Percentiles rank a stretch among this genome's conserved stretches.
Evolutionary conservation across 2,329 filamentous ascomycete genomes (phyloP).

Genomic region (Leptographium lundbergii): DNA sequence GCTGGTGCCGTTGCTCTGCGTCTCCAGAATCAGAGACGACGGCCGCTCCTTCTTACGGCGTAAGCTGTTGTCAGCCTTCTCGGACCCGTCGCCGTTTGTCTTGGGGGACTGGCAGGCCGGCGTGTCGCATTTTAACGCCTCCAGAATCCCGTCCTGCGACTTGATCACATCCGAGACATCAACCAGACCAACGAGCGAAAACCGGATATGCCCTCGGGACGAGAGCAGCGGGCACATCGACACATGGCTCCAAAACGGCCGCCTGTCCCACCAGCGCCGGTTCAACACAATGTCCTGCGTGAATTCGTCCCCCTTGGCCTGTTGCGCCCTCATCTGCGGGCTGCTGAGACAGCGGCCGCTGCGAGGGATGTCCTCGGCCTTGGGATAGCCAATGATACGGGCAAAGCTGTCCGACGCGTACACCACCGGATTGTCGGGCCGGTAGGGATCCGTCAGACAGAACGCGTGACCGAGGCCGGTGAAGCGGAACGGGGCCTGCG

Average conservation of each 20-base stretch:
- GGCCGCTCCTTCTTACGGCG: neutral
- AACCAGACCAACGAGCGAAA: slow-evolving; percentile 44
- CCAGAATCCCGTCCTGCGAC: slow-evolving; percentile 35
- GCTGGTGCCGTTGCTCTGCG: neutral
- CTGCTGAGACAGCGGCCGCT: slow-evolving; percentile 38
- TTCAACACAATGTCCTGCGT: slow-evolving; percentile 29
- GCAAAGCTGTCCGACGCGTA: slow-evolving; percentile 38
- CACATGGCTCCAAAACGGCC: slow-evolving; percentile 43
- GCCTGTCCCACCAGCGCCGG: slow-evolving; percentile 30
- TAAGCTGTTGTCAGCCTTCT: neutral
- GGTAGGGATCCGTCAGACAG: slow-evolving; percentile 39
- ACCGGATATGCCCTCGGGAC: slow-evolving; percentile 30
- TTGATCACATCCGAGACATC: slow-evolving; percentile 43
- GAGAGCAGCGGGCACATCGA: slow-evolving; percentile 40
- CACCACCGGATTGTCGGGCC: slow-evolving; percentile 36
- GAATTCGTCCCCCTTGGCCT: slow-evolving; percentile 19
- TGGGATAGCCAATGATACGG: slow-evolving; percentile 31
- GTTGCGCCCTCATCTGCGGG: slow-evolving; percentile 23
- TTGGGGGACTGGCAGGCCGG: slow-evolving; percentile 10
- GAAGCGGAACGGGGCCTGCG: slow-evolving; percentile 18
- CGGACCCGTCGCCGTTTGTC: neutral
- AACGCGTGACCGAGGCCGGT: slow-evolving; percentile 44
- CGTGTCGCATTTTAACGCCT: slow-evolving; percentile 29
- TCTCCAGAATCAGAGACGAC: neutral
- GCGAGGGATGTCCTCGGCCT: slow-evolving; percentile 31